Conservation (phyloP, 2,329 filamentous ascomycete genomes). For the Penicillium oxalicum region DNA sequence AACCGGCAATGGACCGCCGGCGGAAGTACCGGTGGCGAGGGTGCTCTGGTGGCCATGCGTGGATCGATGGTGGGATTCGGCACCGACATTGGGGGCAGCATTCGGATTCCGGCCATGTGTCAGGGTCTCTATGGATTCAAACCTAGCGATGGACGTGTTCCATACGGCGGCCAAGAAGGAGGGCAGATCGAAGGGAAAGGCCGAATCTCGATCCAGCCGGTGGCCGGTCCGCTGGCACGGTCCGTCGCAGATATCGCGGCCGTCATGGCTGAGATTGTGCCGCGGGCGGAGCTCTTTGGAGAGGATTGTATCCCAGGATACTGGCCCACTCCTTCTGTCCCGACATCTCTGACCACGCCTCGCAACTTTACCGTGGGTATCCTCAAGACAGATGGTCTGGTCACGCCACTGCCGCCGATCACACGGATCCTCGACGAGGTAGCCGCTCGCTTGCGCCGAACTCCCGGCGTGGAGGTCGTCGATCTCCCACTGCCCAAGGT, state of each 20-base stretch:
- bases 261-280: slow-evolving; percentile 49
- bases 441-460: slow-evolving; percentile 25
- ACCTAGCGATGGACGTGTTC: slow-evolving; percentile 44
- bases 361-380: slow-evolving; percentile 38
- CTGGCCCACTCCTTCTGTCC: slow-evolving; percentile 28
- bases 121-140: slow-evolving; percentile 49
- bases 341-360: slow-evolving; percentile 15
- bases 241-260: slow-evolving; percentile 38
- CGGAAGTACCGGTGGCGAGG: slow-evolving; percentile 62
- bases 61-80: slow-evolving; percentile 57
- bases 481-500: slow-evolving; percentile 51
- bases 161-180: slow-evolving; percentile 48
- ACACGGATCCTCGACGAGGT: slow-evolving; percentile 38
- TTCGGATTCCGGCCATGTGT: slow-evolving; percentile 46
- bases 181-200: slow-evolving; percentile 43
- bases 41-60: slow-evolving; percentile 52
- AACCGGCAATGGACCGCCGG: slow-evolving; percentile 57
- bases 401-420: slow-evolving; percentile 36
- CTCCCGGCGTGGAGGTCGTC: slow-evolving; percentile 49
- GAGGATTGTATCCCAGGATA: slow-evolving; percentile 40
- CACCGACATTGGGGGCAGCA: slow-evolving; percentile 53
- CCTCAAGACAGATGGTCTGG: slow-evolving; percentile 37
- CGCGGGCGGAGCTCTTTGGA: slow-evolving; percentile 49
- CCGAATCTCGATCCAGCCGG: slow-evolving; percentile 47
- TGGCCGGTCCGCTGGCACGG: slow-evolving; percentile 39